A percentile compares a stretch with the other conserved stretches of the same genome.
Evolutionary conservation across 352 stramenopile species (phyloP).

Genomic region (Blastocystis sp.): DNA sequence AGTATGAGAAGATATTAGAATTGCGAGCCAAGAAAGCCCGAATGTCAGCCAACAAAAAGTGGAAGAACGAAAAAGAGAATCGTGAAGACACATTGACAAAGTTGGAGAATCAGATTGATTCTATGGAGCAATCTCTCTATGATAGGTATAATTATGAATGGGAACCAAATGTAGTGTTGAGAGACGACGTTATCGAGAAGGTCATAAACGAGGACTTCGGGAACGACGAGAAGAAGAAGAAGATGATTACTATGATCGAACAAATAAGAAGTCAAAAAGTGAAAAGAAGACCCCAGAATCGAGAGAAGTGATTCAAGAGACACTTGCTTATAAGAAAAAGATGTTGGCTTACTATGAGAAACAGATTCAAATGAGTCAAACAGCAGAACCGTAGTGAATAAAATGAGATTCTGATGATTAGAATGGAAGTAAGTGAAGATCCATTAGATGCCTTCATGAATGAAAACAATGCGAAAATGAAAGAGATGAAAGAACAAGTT

Average conservation of each 20-base stretch:
- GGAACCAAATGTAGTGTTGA: neutral
- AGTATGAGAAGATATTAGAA: conserved; percentile 37
- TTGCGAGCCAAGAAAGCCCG: conserved; percentile 29
- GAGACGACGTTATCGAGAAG: conserved; percentile 4
- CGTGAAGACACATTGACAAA: conserved; percentile 8
- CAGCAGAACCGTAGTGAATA: neutral
- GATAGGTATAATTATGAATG: neutral
- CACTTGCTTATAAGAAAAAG: conserved; percentile 18
- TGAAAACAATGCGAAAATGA: conserved; percentile 38
- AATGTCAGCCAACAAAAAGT: neutral
- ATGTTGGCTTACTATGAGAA: neutral
- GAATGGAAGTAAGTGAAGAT: neutral
- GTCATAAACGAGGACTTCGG: neutral
- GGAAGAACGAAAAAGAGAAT: conserved; percentile 11
- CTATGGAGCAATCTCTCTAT: conserved; percentile 48
- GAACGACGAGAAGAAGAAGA: conserved; percentile 38
- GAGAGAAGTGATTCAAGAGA: neutral
- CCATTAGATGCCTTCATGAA: conserved; percentile 43
- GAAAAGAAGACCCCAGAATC: neutral
- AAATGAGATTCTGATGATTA: neutral
- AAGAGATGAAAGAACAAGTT: conserved; percentile 26
- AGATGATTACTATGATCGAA: conserved; percentile 51
- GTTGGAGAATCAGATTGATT: conserved; percentile 34
- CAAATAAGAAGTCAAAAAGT: neutral
- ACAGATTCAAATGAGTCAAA: neutral